These are phyloP conservation scores for Pichia occidentalis DNA, from an alignment of 805 yeast species.

Conservation along the genomic window DNA sequence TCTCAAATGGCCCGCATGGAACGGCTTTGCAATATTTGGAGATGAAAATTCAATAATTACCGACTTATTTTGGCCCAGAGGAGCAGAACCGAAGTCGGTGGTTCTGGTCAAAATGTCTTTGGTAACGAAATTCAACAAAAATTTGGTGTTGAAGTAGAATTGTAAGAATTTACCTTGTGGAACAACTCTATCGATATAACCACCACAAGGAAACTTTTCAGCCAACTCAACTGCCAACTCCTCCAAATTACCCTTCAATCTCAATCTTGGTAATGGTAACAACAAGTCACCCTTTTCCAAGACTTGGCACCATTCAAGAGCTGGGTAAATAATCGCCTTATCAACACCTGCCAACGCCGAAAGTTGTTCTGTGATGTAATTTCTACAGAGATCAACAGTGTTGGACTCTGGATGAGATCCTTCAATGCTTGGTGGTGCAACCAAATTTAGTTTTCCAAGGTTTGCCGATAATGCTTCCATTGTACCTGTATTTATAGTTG, in stretches of 20 bases:
- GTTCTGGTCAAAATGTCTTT: slow-evolving; percentile 60
- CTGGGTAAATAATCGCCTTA: slow-evolving; percentile 61
- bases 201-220: slow-evolving; percentile 63
- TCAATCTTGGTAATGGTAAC: slow-evolving; percentile 84
- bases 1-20: slow-evolving; percentile 98
- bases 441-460: slow-evolving; percentile 23
- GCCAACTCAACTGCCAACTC: slow-evolving; percentile 74
- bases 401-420: slow-evolving; percentile 74
- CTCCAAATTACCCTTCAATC: slow-evolving; percentile 81
- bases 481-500: slow-evolving; percentile 8
- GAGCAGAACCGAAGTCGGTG: slow-evolving; percentile 63
- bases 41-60: slow-evolving; percentile 87
- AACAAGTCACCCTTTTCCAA: slow-evolving; percentile 89
- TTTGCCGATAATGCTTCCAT: slow-evolving; percentile 20
- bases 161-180: slow-evolving; percentile 90
- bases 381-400: slow-evolving; percentile 82
- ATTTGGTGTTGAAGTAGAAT: slow-evolving; percentile 67
- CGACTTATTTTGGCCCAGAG: slow-evolving; percentile 65
- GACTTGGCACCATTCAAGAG: slow-evolving; percentile 81
- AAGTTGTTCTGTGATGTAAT: slow-evolving; percentile 77
- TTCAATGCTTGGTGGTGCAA: slow-evolving; percentile 37
- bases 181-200: slow-evolving; percentile 59
- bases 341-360: slow-evolving; percentile 69
- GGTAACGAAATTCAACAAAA: slow-evolving; percentile 62
- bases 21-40: slow-evolving; percentile 98